Evolutionary conservation across 768 basidiomycete genomes (phyloP), one percentile per base, ranked within the genome.

Genomic region (Podaxis pistillaris): DNA sequence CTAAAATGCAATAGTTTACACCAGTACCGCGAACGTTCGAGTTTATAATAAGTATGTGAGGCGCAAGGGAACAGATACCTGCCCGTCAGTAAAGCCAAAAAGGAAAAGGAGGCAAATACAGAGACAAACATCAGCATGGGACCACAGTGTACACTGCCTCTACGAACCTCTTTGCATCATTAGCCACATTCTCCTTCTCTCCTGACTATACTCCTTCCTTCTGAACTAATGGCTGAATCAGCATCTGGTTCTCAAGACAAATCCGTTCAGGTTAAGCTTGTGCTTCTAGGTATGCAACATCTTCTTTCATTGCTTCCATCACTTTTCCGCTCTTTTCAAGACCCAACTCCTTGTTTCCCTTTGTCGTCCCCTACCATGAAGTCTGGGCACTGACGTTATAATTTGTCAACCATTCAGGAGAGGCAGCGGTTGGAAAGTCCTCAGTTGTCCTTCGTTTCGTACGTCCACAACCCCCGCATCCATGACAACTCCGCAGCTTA

Each of bases 401-500:
- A 37, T 44, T 58, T 26, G 12, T 37, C 12, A 47, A 17, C 19
- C n/a, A 30, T 17, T 49, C 68, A 98, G 96, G 96, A 68, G 96
- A 99, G 81, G 96, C 96, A 64, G 96, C 96, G 58, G 96, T 99
- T 50, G 96, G 96, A 64, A 99, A 99, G 83, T 97, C 96, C 9
- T 97, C 94, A n/a, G 88, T 99, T 58, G 96, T 98, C 51, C 85
- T 98, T 63, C 89, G 96, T 75, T 99, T 99, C 75, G 95, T 97
- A 74, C 68, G 91, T 66, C 38, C 50, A 57, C 52, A 79, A 46
- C 26, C 53, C 40, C 47, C 55, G 36, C 15, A 33, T 13, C 56
- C 56, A 37, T 54, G 22, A 28, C 19, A 55, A 26, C 12, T 41
- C 50, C 44, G 57, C 51, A 56, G 63, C 68, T 66, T 54, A 50